These are phyloP conservation scores for Boletus edulis DNA, from an alignment of 768 basidiomycete genomes.

Conservation along the genomic window DNA sequence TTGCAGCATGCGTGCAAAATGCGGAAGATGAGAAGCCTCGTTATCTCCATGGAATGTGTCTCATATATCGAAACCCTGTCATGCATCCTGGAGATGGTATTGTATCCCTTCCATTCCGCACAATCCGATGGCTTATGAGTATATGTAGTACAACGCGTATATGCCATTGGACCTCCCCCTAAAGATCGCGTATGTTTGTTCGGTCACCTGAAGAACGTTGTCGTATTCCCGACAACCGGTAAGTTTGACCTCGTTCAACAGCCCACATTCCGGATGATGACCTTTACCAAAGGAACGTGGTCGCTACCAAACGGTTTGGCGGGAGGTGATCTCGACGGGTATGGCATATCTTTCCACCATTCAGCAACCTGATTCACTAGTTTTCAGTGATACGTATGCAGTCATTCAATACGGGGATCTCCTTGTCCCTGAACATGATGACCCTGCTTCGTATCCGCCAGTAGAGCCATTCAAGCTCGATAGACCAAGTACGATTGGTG, in stretches of 20 bases:
- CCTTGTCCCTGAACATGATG: conserved; percentile 45
- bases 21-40: conserved; percentile 45
- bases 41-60: conserved; percentile 59
- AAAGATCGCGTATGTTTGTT: conserved; percentile 42
- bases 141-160: conserved; percentile 60
- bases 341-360: neutral
- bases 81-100: conserved; percentile 76
- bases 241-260: conserved; percentile 12
- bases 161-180: conserved; percentile 70
- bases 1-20: conserved; percentile 56
- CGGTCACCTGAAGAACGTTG: conserved; percentile 59
- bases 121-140: conserved; percentile 1
- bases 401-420: conserved; percentile 54
- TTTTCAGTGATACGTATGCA: conserved; percentile 54
- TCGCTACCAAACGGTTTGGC: conserved; percentile 67
- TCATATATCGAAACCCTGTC: conserved; percentile 70
- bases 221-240: conserved; percentile 69
- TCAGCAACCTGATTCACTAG: too few species aligned
- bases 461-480: conserved; percentile 35
- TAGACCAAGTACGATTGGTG: conserved; percentile 54
- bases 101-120: neutral
- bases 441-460: conserved; percentile 49
- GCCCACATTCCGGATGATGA: too few species aligned
- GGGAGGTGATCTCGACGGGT: conserved; percentile 80
- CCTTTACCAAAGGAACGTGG: conserved; percentile 43